Conservation (phyloP, 2,329 filamentous ascomycete genomes). For the Rhytidhysteron rufulum region DNA sequence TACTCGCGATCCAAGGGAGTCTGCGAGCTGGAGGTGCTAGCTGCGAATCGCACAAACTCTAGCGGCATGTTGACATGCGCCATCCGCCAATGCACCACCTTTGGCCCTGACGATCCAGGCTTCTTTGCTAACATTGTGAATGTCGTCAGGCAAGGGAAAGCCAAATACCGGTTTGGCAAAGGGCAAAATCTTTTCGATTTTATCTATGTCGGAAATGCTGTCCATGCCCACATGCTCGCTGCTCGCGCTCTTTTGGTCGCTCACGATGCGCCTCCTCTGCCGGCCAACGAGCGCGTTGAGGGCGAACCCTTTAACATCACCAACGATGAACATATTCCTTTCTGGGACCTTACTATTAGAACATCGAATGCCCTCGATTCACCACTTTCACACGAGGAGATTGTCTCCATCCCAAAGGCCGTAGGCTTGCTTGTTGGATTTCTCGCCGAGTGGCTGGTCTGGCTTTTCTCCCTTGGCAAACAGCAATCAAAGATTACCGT, state of each 20-base stretch:
- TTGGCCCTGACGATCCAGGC: slow-evolving; percentile 5
- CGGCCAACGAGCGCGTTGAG: slow-evolving; percentile 7
- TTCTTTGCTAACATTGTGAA: slow-evolving; percentile 9
- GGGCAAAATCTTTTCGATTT: slow-evolving; percentile 17
- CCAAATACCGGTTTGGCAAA: slow-evolving; percentile 13
- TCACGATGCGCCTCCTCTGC: slow-evolving; percentile 3
- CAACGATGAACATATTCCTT: slow-evolving; percentile 11
- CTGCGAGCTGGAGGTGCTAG: slow-evolving; percentile 7
- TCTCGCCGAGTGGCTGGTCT: slow-evolving; percentile 8
- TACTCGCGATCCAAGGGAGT: slow-evolving; percentile 9
- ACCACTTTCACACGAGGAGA: slow-evolving; percentile 5
- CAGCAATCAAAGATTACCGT: slow-evolving; percentile 5
- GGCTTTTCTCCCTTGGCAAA: slow-evolving; percentile 10
- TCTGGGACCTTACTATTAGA: slow-evolving; percentile 9
- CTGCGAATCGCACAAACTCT: slow-evolving; percentile 5
- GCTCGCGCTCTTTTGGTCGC: slow-evolving; percentile 6
- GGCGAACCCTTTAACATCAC: slow-evolving; percentile 14
- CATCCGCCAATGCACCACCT: slow-evolving; percentile 6
- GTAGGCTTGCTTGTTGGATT: slow-evolving; percentile 3
- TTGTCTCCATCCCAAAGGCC: slow-evolving; percentile 4
- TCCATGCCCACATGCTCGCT: slow-evolving; percentile 11
- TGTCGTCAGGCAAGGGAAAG: slow-evolving; percentile 6
- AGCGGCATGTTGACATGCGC: slow-evolving; percentile 5
- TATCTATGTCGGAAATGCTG: slow-evolving; percentile 11
- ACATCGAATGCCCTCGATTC: slow-evolving; percentile 2